These are phyloP conservation scores for Thinopyrum elongatum DNA, from an alignment of 176 grass and related monocot genomes.

Conservation along the genomic window DNA sequence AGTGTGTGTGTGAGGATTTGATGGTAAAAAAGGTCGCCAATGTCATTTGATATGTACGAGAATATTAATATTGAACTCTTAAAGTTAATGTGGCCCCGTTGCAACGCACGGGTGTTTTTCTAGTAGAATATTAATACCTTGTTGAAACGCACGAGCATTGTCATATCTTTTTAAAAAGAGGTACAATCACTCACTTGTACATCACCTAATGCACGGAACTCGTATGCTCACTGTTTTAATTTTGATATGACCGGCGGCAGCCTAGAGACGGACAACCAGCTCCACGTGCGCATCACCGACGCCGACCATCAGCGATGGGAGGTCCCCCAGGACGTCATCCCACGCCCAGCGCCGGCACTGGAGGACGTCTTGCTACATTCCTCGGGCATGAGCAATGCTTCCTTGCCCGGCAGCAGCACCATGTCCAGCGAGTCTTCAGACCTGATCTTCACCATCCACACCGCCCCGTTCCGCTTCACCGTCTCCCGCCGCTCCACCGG, in stretches of 20 bases:
- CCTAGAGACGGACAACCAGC: slow-evolving; percentile 59
- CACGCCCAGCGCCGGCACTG: slow-evolving; percentile 3
- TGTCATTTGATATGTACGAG: too few relatives aligned
- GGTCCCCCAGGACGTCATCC: slow-evolving; percentile 60
- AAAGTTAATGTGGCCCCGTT: too few relatives aligned
- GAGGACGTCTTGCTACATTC: neutral
- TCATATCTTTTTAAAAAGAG: too few relatives aligned
- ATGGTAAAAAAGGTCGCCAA: too few relatives aligned
- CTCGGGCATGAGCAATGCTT: neutral
- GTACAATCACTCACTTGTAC: too few relatives aligned
- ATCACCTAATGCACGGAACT: too few relatives aligned
- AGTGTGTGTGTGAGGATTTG: too few relatives aligned
- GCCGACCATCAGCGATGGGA: slow-evolving; percentile 67
- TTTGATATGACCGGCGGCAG: slow-evolving; percentile 17
- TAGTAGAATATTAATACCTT: too few relatives aligned
- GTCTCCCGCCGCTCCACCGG: slow-evolving; percentile 49
- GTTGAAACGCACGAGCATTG: too few relatives aligned
- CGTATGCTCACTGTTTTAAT: neutral
- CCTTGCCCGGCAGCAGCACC: slow-evolving; percentile 14
- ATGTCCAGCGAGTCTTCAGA: slow-evolving; percentile 49
- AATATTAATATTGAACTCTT: too few relatives aligned
- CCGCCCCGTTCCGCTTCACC: slow-evolving; percentile 57
- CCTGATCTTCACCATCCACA: slow-evolving; percentile 47
- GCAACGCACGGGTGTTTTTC: too few relatives aligned
- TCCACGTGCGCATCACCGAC: slow-evolving; percentile 82